Conservation (phyloP, 1,284 basidiomycete genomes). For the Rhodotorula sp. region DNA sequence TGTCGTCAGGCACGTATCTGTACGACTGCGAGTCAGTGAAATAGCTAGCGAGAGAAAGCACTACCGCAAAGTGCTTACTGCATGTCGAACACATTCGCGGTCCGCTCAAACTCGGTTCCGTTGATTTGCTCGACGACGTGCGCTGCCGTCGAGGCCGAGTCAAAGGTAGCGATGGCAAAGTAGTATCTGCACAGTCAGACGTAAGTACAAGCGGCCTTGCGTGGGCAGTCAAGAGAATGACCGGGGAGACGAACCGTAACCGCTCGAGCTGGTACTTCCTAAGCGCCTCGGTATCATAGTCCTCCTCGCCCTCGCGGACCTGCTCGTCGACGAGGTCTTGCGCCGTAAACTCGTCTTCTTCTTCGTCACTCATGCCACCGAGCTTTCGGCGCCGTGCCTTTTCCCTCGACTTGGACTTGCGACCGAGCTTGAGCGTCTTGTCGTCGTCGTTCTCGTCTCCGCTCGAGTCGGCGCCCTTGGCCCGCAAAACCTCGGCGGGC, state of each 20-base stretch:
- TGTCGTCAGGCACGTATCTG: conserved; percentile 88
- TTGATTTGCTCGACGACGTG: conserved; percentile 86
- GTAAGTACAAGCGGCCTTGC: neutral
- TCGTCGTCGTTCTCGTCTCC: conserved; percentile 41
- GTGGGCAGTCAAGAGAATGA: neutral
- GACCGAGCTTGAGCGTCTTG: conserved; percentile 35
- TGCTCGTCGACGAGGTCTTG: conserved; percentile 54
- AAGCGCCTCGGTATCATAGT: conserved; percentile 75
- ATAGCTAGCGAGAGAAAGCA: too few species aligned
- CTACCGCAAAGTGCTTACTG: conserved; percentile 47
- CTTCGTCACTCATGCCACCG: conserved; percentile 50
- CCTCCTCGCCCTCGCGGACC: conserved; percentile 55
- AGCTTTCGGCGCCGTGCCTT: neutral
- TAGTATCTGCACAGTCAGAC: conserved; percentile 67
- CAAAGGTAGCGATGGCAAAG: conserved; percentile 92
- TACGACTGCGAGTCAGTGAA: neutral
- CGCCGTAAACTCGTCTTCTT: conserved; percentile 58
- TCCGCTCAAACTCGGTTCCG: conserved; percentile 93
- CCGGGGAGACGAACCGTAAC: conserved; percentile 64
- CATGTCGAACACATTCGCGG: conserved; percentile 93
- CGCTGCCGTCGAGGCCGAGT: conserved; percentile 71
- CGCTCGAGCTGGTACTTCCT: conserved; percentile 92
- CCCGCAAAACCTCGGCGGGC: conserved; percentile 75
- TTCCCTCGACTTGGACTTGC: conserved; percentile 35
- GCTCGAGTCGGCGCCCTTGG: conserved; percentile 44